Evolutionary conservation across 768 basidiomycete genomes (phyloP).

Genomic region (Suillus lakei): DNA sequence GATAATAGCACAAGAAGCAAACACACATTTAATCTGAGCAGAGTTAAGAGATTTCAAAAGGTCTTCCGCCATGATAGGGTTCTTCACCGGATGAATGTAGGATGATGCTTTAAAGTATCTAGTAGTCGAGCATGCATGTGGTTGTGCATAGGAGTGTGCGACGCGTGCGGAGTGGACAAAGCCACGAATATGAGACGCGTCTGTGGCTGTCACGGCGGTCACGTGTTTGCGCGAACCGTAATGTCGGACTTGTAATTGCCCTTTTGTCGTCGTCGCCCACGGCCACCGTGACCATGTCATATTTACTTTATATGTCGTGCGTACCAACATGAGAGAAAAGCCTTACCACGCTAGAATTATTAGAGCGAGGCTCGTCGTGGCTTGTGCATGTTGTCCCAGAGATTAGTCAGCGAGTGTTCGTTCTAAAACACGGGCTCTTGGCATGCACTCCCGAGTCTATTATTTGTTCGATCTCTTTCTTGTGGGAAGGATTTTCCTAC

Average conservation of each 20-base stretch:
- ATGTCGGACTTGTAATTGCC: not conserved
- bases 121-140: not conserved
- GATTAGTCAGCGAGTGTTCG: not conserved
- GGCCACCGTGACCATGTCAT: too few relatives aligned
- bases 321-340: not conserved
- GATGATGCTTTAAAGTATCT: too few relatives aligned
- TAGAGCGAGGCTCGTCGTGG: not conserved
- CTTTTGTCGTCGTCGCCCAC: not conserved
- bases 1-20: not conserved
- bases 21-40: constrained; percentile 15
- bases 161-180: not conserved
- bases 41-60: constrained; percentile 14
- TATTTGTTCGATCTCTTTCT: not conserved
- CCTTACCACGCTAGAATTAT: not conserved
- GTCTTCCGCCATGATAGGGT: not conserved
- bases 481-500: not conserved
- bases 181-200: constrained; percentile 6
- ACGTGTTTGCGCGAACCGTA: constrained; percentile 2
- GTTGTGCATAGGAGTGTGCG: not conserved
- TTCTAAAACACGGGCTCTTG: not conserved
- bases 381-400: not conserved
- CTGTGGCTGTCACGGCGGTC: not conserved
- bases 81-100: too few relatives aligned
- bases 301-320: not conserved
- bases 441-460: not conserved